These are phyloP conservation scores for Candida morakotiae DNA, from an alignment of 805 yeast genomes.

Conservation along the genomic window DNA sequence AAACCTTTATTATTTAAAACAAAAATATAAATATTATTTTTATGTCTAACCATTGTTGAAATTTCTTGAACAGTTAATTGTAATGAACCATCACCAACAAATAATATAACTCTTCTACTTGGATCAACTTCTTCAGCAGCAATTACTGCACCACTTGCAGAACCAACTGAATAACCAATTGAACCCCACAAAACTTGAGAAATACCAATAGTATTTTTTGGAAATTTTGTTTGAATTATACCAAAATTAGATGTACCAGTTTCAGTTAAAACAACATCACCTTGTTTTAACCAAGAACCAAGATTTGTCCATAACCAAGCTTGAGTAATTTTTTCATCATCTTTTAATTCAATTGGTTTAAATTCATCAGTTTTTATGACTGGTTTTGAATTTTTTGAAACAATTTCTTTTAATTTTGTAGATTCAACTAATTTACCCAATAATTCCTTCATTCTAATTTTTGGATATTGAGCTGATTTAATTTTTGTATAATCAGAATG, in stretches of 20 bases:
- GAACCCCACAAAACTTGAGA: conserved; percentile 35
- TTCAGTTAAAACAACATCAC: conserved; percentile 30
- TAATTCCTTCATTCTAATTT: conserved; percentile 24
- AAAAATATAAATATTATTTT: conserved; percentile 31
- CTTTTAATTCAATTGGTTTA: conserved; percentile 7
- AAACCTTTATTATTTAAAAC: conserved; percentile 39
- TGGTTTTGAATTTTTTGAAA: conserved; percentile 9
- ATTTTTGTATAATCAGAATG: conserved; percentile 39
- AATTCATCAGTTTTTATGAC: conserved; percentile 14
- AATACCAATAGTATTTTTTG: conserved; percentile 27
- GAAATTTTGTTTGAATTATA: conserved; percentile 27
- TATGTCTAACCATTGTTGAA: conserved; percentile 33
- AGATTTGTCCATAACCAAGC: conserved; percentile 29
- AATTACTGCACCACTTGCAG: conserved; percentile 29
- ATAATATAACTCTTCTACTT: conserved; percentile 30
- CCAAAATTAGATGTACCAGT: conserved; percentile 37
- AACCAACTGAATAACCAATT: conserved; percentile 33
- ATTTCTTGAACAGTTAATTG: conserved; percentile 40
- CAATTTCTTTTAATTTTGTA: conserved; percentile 11
- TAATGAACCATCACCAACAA: conserved; percentile 41
- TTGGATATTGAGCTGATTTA: conserved; percentile 20
- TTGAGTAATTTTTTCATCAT: conserved; percentile 18
- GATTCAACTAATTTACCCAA: conserved; percentile 22
- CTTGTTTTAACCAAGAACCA: conserved; percentile 24
- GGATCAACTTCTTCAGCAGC: conserved; percentile 32